A percentile compares a stretch with the other conserved stretches of the same genome.
Conservation (phyloP, 2,329 filamentous ascomycete species). For the Aspergillus bombycis region DNA sequence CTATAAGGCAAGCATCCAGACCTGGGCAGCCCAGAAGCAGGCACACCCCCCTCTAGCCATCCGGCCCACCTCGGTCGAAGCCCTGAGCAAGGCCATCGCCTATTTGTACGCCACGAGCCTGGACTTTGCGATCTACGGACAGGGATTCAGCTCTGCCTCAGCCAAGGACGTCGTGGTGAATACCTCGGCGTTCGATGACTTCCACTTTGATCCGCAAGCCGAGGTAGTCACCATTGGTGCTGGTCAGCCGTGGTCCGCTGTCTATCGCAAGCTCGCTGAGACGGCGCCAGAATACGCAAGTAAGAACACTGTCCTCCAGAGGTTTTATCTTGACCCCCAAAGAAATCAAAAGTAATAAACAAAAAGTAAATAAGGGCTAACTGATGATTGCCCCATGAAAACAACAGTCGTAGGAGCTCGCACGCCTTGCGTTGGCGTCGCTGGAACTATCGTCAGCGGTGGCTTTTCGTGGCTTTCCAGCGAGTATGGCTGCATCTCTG, state of each 20-base stretch:
- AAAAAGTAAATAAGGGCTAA: not conserved
- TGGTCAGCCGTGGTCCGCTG: not conserved
- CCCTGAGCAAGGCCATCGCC: not conserved
- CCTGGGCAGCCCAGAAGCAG: not conserved
- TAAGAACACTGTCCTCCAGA: not conserved
- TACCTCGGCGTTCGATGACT: not conserved
- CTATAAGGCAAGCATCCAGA: not conserved
- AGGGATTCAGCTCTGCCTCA: not conserved
- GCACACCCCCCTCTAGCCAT: not conserved
- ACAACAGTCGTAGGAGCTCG: not conserved
- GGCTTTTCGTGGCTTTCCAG: not conserved
- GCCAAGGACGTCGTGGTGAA: not conserved
- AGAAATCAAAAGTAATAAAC: too few relatives aligned
- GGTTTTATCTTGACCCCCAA: not conserved
- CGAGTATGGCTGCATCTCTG: not conserved
- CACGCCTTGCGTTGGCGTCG: not conserved
- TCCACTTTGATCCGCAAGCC: not conserved
- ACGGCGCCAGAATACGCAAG: not conserved
- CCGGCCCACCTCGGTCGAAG: not conserved
- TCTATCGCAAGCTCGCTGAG: not conserved
- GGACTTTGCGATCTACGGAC: not conserved
- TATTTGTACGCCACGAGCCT: not conserved
- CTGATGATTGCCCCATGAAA: not conserved
- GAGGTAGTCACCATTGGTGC: not conserved
- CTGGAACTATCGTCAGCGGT: not conserved